These are phyloP conservation scores for Cystofilobasidium bisporidii DNA, from an alignment of 768 basidiomycete species.

Conservation along the genomic window DNA sequence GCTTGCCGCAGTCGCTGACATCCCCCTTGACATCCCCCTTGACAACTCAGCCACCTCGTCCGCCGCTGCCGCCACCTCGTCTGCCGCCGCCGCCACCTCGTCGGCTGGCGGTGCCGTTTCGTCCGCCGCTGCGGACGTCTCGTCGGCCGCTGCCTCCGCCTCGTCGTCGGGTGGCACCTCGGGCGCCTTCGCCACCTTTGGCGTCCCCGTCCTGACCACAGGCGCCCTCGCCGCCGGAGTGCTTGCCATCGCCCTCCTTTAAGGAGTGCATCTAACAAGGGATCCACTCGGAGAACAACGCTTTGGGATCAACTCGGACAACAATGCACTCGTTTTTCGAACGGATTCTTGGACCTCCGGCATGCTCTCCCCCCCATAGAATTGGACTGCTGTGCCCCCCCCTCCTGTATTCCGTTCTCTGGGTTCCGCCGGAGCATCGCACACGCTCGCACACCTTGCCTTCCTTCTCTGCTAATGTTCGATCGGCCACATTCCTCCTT, in stretches of 20 bases:
- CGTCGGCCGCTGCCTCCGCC: not conserved
- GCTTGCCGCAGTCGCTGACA: not conserved
- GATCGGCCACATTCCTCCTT: too few species aligned
- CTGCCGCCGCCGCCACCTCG: not conserved
- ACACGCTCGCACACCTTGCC: too few species aligned
- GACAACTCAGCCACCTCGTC: not conserved
- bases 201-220: not conserved
- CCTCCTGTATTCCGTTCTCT: too few species aligned
- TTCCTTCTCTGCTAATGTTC: too few species aligned
- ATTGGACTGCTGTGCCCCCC: too few species aligned
- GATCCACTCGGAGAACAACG: too few species aligned
- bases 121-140: not conserved
- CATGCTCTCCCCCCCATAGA: too few species aligned
- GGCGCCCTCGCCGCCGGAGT: not conserved
- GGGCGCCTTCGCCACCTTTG: not conserved
- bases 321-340: too few species aligned
- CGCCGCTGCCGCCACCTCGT: not conserved
- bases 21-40: conserved; percentile 2
- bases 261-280: too few species aligned
- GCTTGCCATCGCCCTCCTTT: not conserved
- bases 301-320: too few species aligned
- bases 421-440: too few species aligned
- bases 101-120: not conserved
- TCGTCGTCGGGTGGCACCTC: not conserved
- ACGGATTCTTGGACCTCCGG: too few species aligned